phyloP scores from a whole-genome alignment of 805 yeast species.

The Ogataea ganodermae region DNA sequence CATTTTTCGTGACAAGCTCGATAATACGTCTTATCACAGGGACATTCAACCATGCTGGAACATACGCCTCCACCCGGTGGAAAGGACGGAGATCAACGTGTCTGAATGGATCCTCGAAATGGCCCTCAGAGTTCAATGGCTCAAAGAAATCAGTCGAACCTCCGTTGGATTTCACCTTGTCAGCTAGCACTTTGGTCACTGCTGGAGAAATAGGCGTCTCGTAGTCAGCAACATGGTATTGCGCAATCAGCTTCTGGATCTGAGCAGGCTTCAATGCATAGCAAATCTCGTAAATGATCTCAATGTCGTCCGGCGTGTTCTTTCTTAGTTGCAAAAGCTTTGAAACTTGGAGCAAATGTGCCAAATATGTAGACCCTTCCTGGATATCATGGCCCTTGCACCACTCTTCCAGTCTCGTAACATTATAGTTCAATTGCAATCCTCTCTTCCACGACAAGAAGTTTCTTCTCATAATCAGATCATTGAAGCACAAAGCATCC shows the following conservation, averaged over 20 bases:
- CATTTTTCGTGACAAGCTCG: conserved; percentile 83
- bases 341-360: conserved; percentile 89
- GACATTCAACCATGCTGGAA: conserved; percentile 90
- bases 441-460: conserved; percentile 98
- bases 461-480: conserved; percentile 89
- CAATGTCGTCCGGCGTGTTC: conserved; percentile 84
- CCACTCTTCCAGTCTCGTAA: conserved; percentile 97
- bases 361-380: conserved; percentile 81
- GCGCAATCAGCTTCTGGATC: conserved; percentile 86
- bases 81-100: conserved; percentile 73
- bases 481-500: conserved; percentile 93
- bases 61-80: conserved; percentile 82
- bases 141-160: conserved; percentile 68
- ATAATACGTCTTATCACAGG: conserved; percentile 88
- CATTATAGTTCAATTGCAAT: conserved; percentile 92
- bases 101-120: conserved; percentile 83
- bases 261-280: conserved; percentile 93
- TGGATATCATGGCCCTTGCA: conserved; percentile 90
- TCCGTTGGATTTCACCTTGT: conserved; percentile 63
- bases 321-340: conserved; percentile 90
- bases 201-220: conserved; percentile 88
- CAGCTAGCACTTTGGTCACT: conserved; percentile 79
- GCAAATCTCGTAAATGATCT: conserved; percentile 91
- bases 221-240: conserved; percentile 89
- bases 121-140: conserved; percentile 67